Base-by-base conservation (phyloP, 164 flowering plant genomes). In the Kalanchoe fedtschenkoi region DNA sequence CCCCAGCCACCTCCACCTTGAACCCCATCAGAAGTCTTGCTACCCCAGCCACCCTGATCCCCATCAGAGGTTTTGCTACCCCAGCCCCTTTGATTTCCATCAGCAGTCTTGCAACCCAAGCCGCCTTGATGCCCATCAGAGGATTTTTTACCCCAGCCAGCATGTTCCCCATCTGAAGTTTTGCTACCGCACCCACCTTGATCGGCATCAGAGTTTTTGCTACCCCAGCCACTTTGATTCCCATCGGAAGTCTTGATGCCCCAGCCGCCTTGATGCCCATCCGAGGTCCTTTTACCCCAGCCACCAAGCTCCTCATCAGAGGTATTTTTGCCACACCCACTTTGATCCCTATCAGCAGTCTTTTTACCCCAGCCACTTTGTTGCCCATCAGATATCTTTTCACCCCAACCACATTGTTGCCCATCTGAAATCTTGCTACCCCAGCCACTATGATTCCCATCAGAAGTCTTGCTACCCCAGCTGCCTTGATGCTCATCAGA, bases 341-440 rank as follows among this genome's bases (percentile, higher is more conserved):
- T 75, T 58, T 69, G 42, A 72, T 16, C 78, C 78, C 1, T n/a
- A n/a, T n/a, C n/a, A 7, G 71, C 37, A 44, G 69, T 34, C 26
- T 37, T 62, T 34, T 70, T 53, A 53, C 69, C 70, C 16, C 70
- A 58, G 28, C 34, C 65, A 16, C 74, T 65, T 14, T 68, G 8
- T 1, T 29, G 26, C 19, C 65, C 35, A 19, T 53, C n/a, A 13
- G 63, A 57, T 28, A 35, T 21, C 30, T 63, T 61, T 32, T 24
- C 58, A 7, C 26, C 28, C 32, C 34, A 73, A 58, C 58, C 43
- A 51, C 41, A 44, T 28, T 65, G 55, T 28, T n/a, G n/a, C n/a
- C n/a, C n/a, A n/a, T n/a, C n/a, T n/a, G n/a, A n/a, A n/a, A n/a
- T n/a, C n/a, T n/a, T n/a, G n/a, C n/a, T n/a, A n/a, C n/a, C n/a